phyloP scores from a whole-genome alignment of 2,329 filamentous ascomycete species.

The Monascus ruber region DNA sequence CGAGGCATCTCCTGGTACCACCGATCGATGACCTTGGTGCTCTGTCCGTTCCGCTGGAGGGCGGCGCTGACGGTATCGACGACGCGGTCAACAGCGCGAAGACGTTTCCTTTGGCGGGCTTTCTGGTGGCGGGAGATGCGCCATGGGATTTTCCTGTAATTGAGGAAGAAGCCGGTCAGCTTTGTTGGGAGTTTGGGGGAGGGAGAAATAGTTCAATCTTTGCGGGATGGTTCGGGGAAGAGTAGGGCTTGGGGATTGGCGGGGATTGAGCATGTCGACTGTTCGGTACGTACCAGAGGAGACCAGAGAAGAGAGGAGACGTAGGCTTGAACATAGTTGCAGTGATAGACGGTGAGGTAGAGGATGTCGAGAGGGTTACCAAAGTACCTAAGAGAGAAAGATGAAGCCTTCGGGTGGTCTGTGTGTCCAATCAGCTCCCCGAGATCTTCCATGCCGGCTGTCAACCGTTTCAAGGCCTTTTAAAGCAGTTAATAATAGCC shows the following conservation, averaged over 20 bases:
- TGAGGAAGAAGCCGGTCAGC: constrained; percentile 2
- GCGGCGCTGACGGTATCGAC: constrained; percentile 72
- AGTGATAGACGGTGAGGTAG: background rate
- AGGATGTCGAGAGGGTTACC: too few relatives aligned
- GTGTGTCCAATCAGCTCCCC: too few relatives aligned
- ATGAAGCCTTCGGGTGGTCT: too few relatives aligned
- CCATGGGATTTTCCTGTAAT: constrained; percentile 84
- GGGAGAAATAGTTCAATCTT: background rate
- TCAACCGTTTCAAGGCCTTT: too few relatives aligned
- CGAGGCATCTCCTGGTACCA: constrained; percentile 97
- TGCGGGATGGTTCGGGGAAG: background rate
- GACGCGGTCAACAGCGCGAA: constrained; percentile 78
- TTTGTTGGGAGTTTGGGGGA: background rate
- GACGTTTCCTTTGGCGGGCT: constrained; percentile 67
- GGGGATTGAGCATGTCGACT: background rate
- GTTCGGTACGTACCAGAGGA: constrained; percentile 56
- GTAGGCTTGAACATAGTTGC: constrained; percentile 71
- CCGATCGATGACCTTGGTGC: constrained; percentile 64
- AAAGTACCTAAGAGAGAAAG: too few relatives aligned
- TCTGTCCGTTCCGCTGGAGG: constrained; percentile 57
- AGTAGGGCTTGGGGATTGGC: background rate
- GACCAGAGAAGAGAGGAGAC: constrained; percentile 62
- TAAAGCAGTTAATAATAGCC: too few relatives aligned
- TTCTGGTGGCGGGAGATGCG: constrained; percentile 87
- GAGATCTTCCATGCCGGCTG: too few relatives aligned